Evolutionary conservation across 169 alveolate species (phyloP).

Genomic region (Plasmodium inui): DNA sequence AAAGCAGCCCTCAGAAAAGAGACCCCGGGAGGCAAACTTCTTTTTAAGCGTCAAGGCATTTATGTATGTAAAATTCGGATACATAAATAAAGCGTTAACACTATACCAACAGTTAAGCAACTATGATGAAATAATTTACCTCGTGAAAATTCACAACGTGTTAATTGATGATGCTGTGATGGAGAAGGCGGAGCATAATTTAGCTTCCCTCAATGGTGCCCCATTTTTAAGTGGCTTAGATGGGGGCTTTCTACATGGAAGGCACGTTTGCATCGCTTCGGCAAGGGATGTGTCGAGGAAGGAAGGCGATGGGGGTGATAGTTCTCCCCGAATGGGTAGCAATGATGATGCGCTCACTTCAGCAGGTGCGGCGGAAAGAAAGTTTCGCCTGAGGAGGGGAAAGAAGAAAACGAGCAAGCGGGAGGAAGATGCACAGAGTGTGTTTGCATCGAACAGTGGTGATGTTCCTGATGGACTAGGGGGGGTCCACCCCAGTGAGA

Average conservation of each 20-base stretch:
- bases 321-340: not conserved
- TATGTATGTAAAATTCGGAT: slow-evolving; percentile 26
- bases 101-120: slow-evolving; percentile 7
- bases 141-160: slow-evolving; percentile 11
- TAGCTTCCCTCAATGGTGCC: not conserved
- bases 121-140: slow-evolving; percentile 3
- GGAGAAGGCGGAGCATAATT: not conserved
- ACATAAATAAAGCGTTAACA: slow-evolving; percentile 12
- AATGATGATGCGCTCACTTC: not conserved
- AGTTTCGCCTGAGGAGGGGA: not conserved
- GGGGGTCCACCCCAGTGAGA: not conserved
- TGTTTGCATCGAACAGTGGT: not conserved
- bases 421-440: not conserved
- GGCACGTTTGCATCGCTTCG: not conserved
- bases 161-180: slow-evolving; percentile 17
- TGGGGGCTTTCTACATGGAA: not conserved
- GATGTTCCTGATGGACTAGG: not conserved
- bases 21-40: not conserved
- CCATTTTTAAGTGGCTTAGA: not conserved
- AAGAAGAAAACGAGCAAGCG: not conserved
- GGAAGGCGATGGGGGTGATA: not conserved
- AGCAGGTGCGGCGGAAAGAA: not conserved
- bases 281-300: not conserved
- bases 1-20: not conserved
- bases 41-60: slow-evolving; percentile 25